phyloP scores from a whole-genome alignment of 345 rosid species.

The Lenwebbia sp. region DNA sequence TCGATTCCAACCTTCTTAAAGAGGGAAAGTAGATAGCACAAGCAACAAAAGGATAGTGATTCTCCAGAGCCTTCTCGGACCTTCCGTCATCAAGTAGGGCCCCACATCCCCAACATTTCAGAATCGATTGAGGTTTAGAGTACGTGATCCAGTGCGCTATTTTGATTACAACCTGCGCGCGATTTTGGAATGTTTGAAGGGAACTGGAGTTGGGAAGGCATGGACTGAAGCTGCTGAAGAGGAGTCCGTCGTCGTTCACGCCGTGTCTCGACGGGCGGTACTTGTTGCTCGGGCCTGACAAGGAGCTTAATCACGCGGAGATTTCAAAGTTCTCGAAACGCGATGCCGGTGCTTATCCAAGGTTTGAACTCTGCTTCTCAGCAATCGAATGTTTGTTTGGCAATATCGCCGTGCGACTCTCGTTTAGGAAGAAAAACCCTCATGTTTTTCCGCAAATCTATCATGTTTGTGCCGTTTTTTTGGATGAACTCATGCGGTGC shows the following conservation, averaged over 20 bases:
- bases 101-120: not conserved
- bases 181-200: slow-evolving; percentile 13
- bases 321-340: slow-evolving; percentile 76
- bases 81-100: slow-evolving; percentile 47
- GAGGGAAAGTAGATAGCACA: not conserved
- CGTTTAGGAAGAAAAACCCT: too few species aligned
- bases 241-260: slow-evolving; percentile 80
- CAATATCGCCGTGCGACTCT: too few species aligned
- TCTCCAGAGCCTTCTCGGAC: slow-evolving; percentile 84
- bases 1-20: not conserved
- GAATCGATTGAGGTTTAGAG: not conserved
- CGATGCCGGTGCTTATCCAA: slow-evolving; percentile 74
- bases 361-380: slow-evolving; percentile 11
- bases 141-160: not conserved
- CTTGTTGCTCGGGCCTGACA: slow-evolving; percentile 63
- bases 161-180: not conserved
- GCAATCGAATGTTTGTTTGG: too few species aligned
- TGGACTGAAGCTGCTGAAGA: slow-evolving; percentile 73
- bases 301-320: slow-evolving; percentile 54
- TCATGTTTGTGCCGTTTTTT: too few species aligned
- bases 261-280: slow-evolving; percentile 89
- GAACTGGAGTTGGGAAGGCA: slow-evolving; percentile 71
- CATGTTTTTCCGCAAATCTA: too few species aligned
- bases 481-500: too few species aligned
- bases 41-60: not conserved